A percentile compares a stretch with the other conserved stretches of the same genome.
Conservation (phyloP, 2,329 filamentous ascomycete species). For the Fusarium foetens region DNA sequence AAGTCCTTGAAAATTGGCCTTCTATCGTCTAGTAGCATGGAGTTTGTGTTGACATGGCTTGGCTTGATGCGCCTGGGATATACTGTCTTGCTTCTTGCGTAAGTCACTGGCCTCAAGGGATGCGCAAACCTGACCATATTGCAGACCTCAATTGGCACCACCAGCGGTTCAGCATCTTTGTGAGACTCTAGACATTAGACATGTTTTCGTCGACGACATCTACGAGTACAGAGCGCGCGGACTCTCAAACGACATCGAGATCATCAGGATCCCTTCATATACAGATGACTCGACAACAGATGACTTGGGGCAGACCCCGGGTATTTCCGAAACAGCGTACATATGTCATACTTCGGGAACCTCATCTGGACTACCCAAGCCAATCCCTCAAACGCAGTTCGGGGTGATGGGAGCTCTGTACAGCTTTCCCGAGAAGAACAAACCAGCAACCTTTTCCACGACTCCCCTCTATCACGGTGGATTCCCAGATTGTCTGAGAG, state of each 20-base stretch:
- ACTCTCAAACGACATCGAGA: neutral
- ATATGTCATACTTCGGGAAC: slow-evolving; percentile 73
- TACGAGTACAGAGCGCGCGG: neutral
- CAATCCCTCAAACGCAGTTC: slow-evolving; percentile 67
- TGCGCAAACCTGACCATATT: neutral
- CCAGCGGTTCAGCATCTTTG: slow-evolving; percentile 65
- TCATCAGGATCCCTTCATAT: slow-evolving; percentile 23
- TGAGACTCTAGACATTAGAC: slow-evolving; percentile 52
- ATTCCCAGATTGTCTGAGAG: slow-evolving; percentile 69
- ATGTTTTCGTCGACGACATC: slow-evolving; percentile 58
- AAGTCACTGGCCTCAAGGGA: slow-evolving; percentile 6
- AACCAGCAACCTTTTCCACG: slow-evolving; percentile 68
- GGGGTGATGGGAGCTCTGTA: slow-evolving; percentile 66
- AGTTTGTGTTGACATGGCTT: slow-evolving; percentile 70
- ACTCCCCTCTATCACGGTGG: slow-evolving; percentile 75
- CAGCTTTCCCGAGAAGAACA: slow-evolving; percentile 49
- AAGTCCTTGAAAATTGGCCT: slow-evolving; percentile 51
- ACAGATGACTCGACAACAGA: neutral
- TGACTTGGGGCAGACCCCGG: neutral
- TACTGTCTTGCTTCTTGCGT: slow-evolving; percentile 67
- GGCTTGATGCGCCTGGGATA: slow-evolving; percentile 66
- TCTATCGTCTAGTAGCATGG: slow-evolving; percentile 64
- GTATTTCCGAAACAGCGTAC: slow-evolving; percentile 60
- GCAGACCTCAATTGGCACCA: slow-evolving; percentile 57
- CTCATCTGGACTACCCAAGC: slow-evolving; percentile 70